Conservation (phyloP, 2,329 filamentous ascomycete genomes). For the Colletotrichum kahawae region DNA sequence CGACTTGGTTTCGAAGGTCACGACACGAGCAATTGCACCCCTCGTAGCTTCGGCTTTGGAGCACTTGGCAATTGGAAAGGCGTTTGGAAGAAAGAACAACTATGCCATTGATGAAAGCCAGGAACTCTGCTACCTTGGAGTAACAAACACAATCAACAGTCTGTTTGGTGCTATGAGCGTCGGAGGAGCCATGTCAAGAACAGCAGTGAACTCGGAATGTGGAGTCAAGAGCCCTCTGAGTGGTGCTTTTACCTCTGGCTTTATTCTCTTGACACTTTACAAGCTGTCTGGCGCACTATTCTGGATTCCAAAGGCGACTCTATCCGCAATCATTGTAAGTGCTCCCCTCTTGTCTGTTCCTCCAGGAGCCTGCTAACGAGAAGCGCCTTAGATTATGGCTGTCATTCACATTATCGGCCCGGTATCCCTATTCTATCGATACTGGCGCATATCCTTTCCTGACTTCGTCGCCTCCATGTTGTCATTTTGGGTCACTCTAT, state of each 20-base stretch:
- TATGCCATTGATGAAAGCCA: conserved; percentile 70
- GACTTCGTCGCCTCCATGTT: conserved; percentile 70
- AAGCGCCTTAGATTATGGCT: conserved; percentile 56
- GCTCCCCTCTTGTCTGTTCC: background rate
- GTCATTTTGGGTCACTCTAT: conserved; percentile 68
- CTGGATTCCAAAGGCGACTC: conserved; percentile 71
- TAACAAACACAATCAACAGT: conserved; percentile 67
- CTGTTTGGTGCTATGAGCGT: conserved; percentile 70
- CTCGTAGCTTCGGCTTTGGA: conserved; percentile 67
- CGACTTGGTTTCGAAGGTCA: conserved; percentile 57
- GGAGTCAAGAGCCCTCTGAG: conserved; percentile 66
- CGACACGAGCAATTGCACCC: conserved; percentile 60
- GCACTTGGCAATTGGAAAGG: conserved; percentile 68
- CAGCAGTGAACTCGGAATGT: conserved; percentile 70
- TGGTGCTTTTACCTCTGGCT: conserved; percentile 63
- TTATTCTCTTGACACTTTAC: conserved; percentile 67
- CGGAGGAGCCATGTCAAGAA: conserved; percentile 70
- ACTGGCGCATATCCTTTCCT: conserved; percentile 68
- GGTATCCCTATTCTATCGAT: conserved; percentile 63
- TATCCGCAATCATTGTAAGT: conserved; percentile 65
- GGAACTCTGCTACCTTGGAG: conserved; percentile 67
- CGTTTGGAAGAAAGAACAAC: conserved; percentile 65
- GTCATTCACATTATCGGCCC: conserved; percentile 67
- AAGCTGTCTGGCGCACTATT: conserved; percentile 65
- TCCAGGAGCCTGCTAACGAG: background rate